Evolutionary conservation across 139 green algal genomes (phyloP).

Genomic region (Chlamydomonas sphaeroides): DNA sequence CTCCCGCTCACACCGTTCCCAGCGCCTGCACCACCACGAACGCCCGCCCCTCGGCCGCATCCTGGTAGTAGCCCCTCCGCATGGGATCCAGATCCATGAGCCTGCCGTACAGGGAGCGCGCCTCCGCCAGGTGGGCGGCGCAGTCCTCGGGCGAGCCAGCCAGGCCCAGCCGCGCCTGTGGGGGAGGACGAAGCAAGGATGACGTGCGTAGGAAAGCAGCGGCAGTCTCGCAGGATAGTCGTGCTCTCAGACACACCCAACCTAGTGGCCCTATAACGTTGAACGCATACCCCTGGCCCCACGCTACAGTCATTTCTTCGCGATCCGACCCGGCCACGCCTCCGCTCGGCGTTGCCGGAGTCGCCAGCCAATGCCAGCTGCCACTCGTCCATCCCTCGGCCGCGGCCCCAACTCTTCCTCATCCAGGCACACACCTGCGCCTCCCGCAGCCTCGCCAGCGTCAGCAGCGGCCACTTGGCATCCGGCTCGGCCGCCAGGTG

Average conservation of each 20-base stretch:
- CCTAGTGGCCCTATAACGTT: too few species aligned
- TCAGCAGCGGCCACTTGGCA: constrained; percentile 89
- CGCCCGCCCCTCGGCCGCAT: constrained; percentile 56
- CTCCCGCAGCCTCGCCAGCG: constrained; percentile 74
- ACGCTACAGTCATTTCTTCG: too few species aligned
- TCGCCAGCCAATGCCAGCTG: too few species aligned
- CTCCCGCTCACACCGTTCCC: constrained; percentile 52
- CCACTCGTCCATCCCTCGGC: too few species aligned
- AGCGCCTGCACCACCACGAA: constrained; percentile 68
- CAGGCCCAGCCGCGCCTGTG: constrained; percentile 49
- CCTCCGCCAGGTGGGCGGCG: constrained; percentile 41
- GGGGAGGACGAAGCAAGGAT: not conserved
- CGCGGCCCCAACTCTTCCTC: too few species aligned
- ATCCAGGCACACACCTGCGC: constrained; percentile 64
- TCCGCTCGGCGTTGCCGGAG: too few species aligned
- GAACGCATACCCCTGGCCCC: too few species aligned
- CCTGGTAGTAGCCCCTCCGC: constrained; percentile 63
- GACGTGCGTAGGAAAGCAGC: too few species aligned
- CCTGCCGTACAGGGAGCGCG: constrained; percentile 40
- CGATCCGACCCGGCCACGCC: too few species aligned
- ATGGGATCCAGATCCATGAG: constrained; percentile 62
- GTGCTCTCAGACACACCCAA: not conserved
- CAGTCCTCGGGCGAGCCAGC: not conserved
- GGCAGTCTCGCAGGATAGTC: too few species aligned
- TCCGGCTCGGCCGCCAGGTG: constrained; percentile 63